These are phyloP conservation scores for Colletotrichum sp. DNA, from an alignment of 2,329 filamentous ascomycete species.

Conservation along the genomic window DNA sequence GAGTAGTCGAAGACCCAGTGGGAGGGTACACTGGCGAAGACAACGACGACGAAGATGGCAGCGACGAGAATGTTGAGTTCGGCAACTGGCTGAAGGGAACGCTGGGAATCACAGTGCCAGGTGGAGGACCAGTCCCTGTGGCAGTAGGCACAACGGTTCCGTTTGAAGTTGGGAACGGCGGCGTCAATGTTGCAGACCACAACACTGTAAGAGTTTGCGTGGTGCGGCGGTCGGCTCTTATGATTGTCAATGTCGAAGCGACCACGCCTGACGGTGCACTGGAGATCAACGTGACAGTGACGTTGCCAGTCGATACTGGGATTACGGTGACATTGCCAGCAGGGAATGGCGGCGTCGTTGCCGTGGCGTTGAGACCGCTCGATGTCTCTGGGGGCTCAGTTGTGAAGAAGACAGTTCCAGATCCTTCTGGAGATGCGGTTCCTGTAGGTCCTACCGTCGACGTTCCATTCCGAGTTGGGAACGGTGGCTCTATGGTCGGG, in stretches of 20 bases:
- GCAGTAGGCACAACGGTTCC: neutral
- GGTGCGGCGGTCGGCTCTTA: neutral
- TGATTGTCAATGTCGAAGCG: neutral
- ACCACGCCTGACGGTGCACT: neutral
- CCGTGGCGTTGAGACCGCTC: neutral
- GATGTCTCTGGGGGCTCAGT: neutral
- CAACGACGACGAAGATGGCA: neutral
- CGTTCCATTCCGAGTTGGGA: neutral
- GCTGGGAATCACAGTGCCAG: neutral
- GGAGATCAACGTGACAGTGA: neutral
- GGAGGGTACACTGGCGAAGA: neutral
- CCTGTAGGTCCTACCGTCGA: neutral
- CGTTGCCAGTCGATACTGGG: neutral
- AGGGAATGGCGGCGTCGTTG: neutral
- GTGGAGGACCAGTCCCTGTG: neutral
- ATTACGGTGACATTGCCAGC: neutral
- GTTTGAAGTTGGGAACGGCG: neutral
- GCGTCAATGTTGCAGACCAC: neutral
- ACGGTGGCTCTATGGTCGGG: neutral
- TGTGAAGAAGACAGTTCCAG: neutral
- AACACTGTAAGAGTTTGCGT: neutral
- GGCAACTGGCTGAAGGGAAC: neutral
- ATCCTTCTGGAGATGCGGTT: neutral
- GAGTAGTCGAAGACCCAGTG: neutral
- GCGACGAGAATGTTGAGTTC: neutral